Conservation (phyloP, 2,329 filamentous ascomycete species). For the Phyllosticta citrichinensis region DNA sequence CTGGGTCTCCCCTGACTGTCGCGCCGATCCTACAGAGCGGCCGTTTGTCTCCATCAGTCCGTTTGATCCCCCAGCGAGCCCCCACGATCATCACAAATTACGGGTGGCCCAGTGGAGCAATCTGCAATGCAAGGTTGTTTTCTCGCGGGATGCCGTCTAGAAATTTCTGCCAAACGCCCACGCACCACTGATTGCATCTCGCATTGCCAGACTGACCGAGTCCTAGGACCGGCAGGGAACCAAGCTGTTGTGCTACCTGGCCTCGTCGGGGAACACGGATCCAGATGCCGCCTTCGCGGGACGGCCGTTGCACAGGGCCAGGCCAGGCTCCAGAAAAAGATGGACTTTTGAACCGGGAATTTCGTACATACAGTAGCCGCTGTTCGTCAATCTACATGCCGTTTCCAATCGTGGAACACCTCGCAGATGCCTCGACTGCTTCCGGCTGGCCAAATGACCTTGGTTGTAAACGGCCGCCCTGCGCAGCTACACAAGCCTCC, state of each 20-base stretch:
- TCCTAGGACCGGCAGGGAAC: neutral
- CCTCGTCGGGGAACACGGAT: neutral
- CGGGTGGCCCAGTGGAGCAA: neutral
- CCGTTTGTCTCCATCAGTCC: neutral
- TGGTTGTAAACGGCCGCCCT: neutral
- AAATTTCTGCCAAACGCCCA: neutral
- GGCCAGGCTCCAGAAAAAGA: neutral
- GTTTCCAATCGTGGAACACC: neutral
- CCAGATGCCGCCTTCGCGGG: neutral
- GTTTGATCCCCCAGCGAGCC: neutral
- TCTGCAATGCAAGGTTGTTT: neutral
- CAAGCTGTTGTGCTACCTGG: neutral
- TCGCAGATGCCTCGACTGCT: neutral
- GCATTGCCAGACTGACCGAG: neutral
- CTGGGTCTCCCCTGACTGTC: neutral
- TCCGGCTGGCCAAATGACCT: neutral
- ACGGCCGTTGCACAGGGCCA: neutral
- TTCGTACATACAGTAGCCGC: neutral
- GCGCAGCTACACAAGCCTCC: neutral
- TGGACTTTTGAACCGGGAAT: neutral
- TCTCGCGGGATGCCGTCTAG: neutral
- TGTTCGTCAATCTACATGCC: neutral
- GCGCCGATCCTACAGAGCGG: neutral
- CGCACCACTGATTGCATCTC: neutral
- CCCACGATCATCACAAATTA: neutral